A percentile compares a stretch with the other conserved stretches of the same genome.
These are phyloP conservation scores for Allium cepa DNA, from an alignment of 106 monocot genomes.

Conservation along the genomic window DNA sequence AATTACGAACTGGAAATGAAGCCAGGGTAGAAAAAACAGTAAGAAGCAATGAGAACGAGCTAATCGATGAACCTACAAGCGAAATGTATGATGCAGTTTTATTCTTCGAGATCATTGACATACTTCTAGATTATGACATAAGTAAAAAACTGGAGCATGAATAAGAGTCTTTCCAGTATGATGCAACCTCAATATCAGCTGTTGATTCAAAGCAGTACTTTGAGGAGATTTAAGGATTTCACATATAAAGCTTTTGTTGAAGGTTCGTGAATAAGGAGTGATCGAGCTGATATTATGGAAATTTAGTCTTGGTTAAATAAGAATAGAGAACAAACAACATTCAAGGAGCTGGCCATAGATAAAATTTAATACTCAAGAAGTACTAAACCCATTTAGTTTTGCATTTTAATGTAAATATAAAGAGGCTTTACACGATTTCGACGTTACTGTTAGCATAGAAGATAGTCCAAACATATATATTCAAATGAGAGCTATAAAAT, in stretches of 20 bases:
- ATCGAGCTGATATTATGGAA: no score
- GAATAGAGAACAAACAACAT: no score
- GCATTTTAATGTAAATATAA: no score
- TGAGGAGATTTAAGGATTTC: slow-evolving; percentile 73
- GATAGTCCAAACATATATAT: no score
- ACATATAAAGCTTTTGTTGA: slow-evolving; percentile 63
- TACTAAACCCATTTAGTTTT: no score
- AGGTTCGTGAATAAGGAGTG: slow-evolving; percentile 17
- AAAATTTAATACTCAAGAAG: no score
- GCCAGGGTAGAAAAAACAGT: slow-evolving; percentile 50
- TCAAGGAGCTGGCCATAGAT: no score
- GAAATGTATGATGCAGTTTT: slow-evolving; percentile 56
- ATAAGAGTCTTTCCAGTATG: slow-evolving; percentile 82
- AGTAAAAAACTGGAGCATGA: slow-evolving; percentile 96
- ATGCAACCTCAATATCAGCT: slow-evolving; percentile 84
- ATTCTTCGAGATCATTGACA: slow-evolving; percentile 91
- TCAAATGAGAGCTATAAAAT: no score
- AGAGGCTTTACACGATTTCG: no score
- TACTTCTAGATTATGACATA: slow-evolving; percentile 93
- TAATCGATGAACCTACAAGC: slow-evolving; percentile 60
- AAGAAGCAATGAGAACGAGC: slow-evolving; percentile 26
- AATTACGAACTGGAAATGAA: no score
- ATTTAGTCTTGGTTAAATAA: no score
- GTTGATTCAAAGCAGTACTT: slow-evolving; percentile 84
- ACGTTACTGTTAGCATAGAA: no score